Conservation (phyloP, 2,329 filamentous ascomycete genomes). For the Emericellopsis atlantica region DNA sequence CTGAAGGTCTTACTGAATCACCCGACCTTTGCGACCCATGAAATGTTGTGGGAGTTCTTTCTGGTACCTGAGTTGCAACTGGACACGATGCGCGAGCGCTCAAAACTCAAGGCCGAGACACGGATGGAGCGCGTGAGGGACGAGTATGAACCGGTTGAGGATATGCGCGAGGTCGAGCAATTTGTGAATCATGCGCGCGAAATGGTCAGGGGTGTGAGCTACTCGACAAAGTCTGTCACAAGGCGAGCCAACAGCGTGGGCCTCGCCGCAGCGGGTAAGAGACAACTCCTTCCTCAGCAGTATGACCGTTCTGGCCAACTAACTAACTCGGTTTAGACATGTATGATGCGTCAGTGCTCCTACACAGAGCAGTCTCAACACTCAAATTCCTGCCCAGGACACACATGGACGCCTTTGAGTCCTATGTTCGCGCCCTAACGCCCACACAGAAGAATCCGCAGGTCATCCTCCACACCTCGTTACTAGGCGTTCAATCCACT, state of each 20-base stretch:
- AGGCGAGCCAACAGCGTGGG: conserved; percentile 65
- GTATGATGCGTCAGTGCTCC: conserved; percentile 47
- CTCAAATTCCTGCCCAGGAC: conserved; percentile 54
- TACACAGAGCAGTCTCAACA: conserved; percentile 38
- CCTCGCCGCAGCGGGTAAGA: conserved; percentile 47
- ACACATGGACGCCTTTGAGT: conserved; percentile 59
- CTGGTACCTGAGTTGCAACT: conserved; percentile 87
- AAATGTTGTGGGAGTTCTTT: conserved; percentile 98
- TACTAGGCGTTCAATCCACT: conserved; percentile 72
- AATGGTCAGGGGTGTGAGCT: conserved; percentile 74
- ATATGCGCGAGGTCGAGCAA: conserved; percentile 79
- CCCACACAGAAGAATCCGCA: conserved; percentile 64
- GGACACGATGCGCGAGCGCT: conserved; percentile 81
- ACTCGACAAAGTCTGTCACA: conserved; percentile 70
- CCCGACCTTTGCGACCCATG: conserved; percentile 87
- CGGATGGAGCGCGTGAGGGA: conserved; percentile 76
- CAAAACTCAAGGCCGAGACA: conserved; percentile 72
- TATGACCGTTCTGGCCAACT: not conserved
- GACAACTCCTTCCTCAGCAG: too few relatives aligned
- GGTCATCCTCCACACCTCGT: conserved; percentile 57
- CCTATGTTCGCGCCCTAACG: conserved; percentile 53
- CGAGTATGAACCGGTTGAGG: conserved; percentile 74
- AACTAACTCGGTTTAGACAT: conserved; percentile 38
- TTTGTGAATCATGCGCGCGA: conserved; percentile 88
- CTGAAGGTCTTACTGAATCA: conserved; percentile 77